phyloP scores from a whole-genome alignment of 2,329 filamentous ascomycete species.

The Fusarium tuaranense region DNA sequence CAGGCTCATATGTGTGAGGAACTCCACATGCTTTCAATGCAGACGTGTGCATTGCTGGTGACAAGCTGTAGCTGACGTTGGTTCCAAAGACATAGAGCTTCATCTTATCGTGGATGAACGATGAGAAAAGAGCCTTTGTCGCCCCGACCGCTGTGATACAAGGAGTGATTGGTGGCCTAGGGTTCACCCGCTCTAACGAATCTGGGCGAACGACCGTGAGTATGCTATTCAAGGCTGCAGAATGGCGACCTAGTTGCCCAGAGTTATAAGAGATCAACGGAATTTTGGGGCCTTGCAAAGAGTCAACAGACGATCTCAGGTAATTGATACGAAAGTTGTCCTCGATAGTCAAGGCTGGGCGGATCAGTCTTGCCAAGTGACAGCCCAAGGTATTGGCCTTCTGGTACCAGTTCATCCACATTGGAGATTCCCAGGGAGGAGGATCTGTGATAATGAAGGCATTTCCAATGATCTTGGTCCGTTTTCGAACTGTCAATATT shows the following conservation, averaged over 20 bases:
- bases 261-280: slow-evolving; percentile 75
- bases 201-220: slow-evolving; percentile 70
- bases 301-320: slow-evolving; percentile 63
- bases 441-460: slow-evolving; percentile 56
- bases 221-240: slow-evolving; percentile 74
- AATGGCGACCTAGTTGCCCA: slow-evolving; percentile 71
- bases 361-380: slow-evolving; percentile 71
- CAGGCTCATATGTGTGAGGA: slow-evolving; percentile 74
- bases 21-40: slow-evolving; percentile 76
- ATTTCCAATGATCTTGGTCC: slow-evolving; percentile 72
- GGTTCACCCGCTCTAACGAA: slow-evolving; percentile 35
- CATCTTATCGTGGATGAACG: slow-evolving; percentile 76
- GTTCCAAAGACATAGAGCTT: slow-evolving; percentile 81
- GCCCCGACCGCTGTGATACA: slow-evolving; percentile 71
- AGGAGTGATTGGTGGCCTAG: slow-evolving; percentile 40
- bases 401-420: slow-evolving; percentile 68
- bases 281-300: slow-evolving; percentile 55
- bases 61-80: slow-evolving; percentile 78
- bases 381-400: slow-evolving; percentile 69
- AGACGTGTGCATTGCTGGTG: slow-evolving; percentile 81
- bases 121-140: slow-evolving; percentile 73
- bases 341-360: slow-evolving; percentile 65
- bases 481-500: slow-evolving; percentile 63
- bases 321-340: slow-evolving; percentile 72
- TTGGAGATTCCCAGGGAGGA: slow-evolving; percentile 66